These are phyloP conservation scores for Citrus maxima DNA, from an alignment of 345 rosid species.

Conservation along the genomic window DNA sequence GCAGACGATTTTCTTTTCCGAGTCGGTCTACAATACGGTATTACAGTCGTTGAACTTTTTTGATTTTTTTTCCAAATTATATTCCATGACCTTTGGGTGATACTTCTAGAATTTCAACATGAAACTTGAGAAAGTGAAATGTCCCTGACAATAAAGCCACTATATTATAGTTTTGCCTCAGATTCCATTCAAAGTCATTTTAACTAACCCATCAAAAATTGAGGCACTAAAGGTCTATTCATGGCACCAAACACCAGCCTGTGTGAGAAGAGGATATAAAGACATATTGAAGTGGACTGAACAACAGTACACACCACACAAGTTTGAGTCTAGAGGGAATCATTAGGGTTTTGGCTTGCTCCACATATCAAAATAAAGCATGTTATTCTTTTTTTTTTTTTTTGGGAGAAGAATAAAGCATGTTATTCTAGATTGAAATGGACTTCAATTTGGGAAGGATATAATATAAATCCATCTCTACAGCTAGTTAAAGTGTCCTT, in stretches of 20 bases:
- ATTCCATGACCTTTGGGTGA: too few relatives aligned
- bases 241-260: not conserved
- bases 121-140: too few relatives aligned
- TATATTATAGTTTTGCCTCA: too few relatives aligned
- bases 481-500: not conserved
- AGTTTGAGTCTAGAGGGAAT: not conserved
- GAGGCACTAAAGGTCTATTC: not conserved
- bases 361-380: not conserved
- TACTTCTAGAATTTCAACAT: too few relatives aligned
- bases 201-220: not conserved
- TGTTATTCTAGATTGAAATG: not conserved
- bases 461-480: not conserved
- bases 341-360: conserved; percentile 3
- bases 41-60: too few relatives aligned
- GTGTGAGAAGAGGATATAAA: not conserved
- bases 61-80: too few relatives aligned
- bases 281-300: conserved; percentile 4
- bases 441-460: conserved; percentile 4
- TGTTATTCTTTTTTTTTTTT: not conserved
- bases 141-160: too few relatives aligned
- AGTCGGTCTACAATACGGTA: too few relatives aligned
- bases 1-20: too few relatives aligned
- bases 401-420: too few relatives aligned
- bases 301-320: conserved; percentile 23
- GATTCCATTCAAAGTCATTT: not conserved